Percentiles rank a stretch among this genome's conserved stretches.
Evolutionary conservation across 352 stramenopile genomes (phyloP).

Genomic region (Globisporangium rhizosaccharum): DNA sequence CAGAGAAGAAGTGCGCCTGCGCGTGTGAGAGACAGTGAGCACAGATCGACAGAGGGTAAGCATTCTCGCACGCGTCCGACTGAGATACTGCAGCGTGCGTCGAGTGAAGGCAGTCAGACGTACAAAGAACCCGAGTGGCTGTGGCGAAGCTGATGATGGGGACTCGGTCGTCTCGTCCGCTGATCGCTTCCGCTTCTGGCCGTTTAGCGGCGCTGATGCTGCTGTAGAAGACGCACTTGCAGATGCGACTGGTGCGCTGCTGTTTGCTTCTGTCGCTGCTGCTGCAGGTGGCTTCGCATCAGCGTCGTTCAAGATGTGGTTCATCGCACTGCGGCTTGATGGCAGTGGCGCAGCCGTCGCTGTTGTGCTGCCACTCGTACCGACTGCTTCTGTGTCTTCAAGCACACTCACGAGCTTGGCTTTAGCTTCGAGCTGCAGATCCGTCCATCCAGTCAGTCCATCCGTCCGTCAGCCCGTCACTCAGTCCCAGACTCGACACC

Average conservation of each 20-base stretch:
- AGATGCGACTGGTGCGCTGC: neutral
- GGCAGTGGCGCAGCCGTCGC: neutral
- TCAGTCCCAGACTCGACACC: too few species aligned
- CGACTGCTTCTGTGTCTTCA: slow-evolving; percentile 1
- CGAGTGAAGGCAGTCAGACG: neutral
- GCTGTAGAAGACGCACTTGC: slow-evolving; percentile 1
- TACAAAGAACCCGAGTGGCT: slow-evolving; percentile 10
- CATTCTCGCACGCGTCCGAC: too few species aligned
- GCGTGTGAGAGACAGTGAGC: too few species aligned
- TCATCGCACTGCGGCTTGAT: slow-evolving; percentile 4
- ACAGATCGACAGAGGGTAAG: too few species aligned
- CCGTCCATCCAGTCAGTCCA: neutral
- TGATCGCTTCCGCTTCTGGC: slow-evolving; percentile 12
- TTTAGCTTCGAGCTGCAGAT: slow-evolving; percentile 9
- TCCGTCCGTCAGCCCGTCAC: neutral
- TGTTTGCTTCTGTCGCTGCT: slow-evolving; percentile 1
- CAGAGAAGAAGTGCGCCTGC: slow-evolving; percentile 50
- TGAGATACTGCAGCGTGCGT: too few species aligned
- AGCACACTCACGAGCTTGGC: slow-evolving; percentile 13
- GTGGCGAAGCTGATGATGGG: neutral
- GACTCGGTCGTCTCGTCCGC: neutral
- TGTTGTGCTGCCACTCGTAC: neutral
- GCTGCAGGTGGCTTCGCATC: neutral
- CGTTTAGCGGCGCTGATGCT: neutral
- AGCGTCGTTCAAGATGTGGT: slow-evolving; percentile 10